Evolutionary conservation across 768 basidiomycete species (phyloP).

Genomic region (Gloeopeniophorella convolvens): DNA sequence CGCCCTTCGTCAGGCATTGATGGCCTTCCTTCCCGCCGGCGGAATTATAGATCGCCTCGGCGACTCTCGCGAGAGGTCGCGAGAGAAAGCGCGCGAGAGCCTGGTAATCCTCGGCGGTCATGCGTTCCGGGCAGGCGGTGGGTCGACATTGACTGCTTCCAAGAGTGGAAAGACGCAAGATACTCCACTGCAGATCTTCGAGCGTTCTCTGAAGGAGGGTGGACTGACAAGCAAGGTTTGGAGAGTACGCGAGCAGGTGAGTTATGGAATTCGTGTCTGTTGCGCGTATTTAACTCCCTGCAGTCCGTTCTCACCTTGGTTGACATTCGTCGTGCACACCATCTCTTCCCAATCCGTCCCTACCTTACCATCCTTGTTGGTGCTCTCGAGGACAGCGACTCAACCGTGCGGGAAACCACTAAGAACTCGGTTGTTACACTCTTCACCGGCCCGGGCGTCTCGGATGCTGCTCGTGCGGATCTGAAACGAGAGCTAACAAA

Average conservation of each 20-base stretch:
- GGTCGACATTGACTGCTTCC: constrained; percentile 38
- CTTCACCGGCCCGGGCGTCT: constrained; percentile 77
- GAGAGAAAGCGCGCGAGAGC: constrained; percentile 69
- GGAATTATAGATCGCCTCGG: constrained; percentile 81
- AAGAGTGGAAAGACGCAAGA: constrained; percentile 57
- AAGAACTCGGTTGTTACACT: constrained; percentile 75
- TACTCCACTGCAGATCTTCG: constrained; percentile 62
- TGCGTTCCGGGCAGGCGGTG: constrained; percentile 54
- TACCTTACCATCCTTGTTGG: constrained; percentile 79
- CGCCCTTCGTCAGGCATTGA: constrained; percentile 60
- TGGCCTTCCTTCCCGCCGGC: constrained; percentile 64
- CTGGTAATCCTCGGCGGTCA: constrained; percentile 70
- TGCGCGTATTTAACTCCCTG: not conserved
- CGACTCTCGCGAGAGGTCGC: constrained; percentile 62
- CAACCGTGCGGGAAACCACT: constrained; percentile 82
- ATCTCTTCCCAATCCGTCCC: constrained; percentile 72
- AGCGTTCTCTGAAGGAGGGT: constrained; percentile 61
- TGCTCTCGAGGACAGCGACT: constrained; percentile 84
- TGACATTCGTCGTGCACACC: constrained; percentile 62
- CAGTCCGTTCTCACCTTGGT: constrained; percentile 59
- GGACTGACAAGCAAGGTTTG: constrained; percentile 78
- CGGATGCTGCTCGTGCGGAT: constrained; percentile 84
- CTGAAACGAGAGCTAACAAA: constrained; percentile 87
- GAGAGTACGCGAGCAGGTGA: constrained; percentile 82
- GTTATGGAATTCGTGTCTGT: constrained; percentile 32